phyloP scores from a whole-genome alignment of 495 filamentous ascomycete genomes.

The Daldinia grandis region DNA sequence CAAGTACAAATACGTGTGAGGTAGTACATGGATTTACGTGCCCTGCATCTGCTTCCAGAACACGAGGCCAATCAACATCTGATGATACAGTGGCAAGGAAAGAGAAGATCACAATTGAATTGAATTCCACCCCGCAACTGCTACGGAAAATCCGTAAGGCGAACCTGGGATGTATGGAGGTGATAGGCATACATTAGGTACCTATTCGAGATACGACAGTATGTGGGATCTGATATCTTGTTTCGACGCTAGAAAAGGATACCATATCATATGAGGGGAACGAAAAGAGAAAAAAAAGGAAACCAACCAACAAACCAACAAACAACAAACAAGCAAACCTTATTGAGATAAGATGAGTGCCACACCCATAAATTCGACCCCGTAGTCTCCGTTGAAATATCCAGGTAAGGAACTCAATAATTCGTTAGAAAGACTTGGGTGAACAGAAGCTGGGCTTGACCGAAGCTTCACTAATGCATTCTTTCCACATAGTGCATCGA shows the following conservation, averaged over 20 bases:
- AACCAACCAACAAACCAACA: not conserved
- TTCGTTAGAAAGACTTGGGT: not conserved
- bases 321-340: not conserved
- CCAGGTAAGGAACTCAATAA: not conserved
- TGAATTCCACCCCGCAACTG: conserved; percentile 19
- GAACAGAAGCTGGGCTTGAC: not conserved
- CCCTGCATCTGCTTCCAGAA: not conserved
- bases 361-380: not conserved
- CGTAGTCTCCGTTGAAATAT: not conserved
- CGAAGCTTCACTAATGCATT: conserved; percentile 12
- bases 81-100: conserved; percentile 27
- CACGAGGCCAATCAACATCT: conserved; percentile 7
- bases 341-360: not conserved
- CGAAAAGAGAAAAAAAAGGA: not conserved
- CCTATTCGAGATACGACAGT: not conserved
- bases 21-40: not conserved
- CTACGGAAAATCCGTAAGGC: conserved; percentile 3
- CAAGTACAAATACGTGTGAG: conserved; percentile 1
- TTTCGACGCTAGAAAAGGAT: not conserved
- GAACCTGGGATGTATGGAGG: not conserved
- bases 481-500: conserved; percentile 13
- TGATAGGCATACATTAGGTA: not conserved
- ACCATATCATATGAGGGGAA: not conserved
- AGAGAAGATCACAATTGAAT: conserved; percentile 29
- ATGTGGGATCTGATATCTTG: not conserved